Conservation (phyloP, 2,329 filamentous ascomycete species). For the Balansia obtecta region DNA sequence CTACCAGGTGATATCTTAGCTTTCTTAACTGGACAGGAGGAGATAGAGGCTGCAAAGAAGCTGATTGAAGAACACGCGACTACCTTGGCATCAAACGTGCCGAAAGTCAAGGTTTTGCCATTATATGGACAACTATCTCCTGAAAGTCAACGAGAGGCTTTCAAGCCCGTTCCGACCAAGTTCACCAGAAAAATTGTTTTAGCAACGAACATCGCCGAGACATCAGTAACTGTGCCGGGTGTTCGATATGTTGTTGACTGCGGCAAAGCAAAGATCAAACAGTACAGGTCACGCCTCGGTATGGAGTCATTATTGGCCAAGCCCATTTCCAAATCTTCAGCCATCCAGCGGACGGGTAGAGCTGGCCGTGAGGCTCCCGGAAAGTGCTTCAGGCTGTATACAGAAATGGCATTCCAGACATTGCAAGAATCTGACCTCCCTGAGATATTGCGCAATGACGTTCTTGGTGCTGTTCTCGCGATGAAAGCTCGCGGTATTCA, state of each 20-base stretch:
- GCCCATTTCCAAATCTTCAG: constrained; percentile 84
- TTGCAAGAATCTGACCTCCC: constrained; percentile 67
- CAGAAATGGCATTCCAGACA: constrained; percentile 58
- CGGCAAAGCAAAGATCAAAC: constrained; percentile 88
- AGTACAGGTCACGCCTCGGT: constrained; percentile 72
- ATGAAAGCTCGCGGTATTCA: constrained; percentile 88
- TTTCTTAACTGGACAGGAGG: constrained; percentile 86
- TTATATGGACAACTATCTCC: constrained; percentile 86
- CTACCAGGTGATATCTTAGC: constrained; percentile 90
- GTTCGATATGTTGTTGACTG: constrained; percentile 86
- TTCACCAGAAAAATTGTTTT: constrained; percentile 80
- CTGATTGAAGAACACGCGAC: constrained; percentile 69
- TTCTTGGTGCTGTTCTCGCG: constrained; percentile 73
- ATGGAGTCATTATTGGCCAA: constrained; percentile 86
- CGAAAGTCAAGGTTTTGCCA: constrained; percentile 60
- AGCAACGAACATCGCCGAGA: constrained; percentile 97
- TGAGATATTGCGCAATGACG: constrained; percentile 83
- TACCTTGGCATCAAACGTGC: constrained; percentile 61
- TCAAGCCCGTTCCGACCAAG: constrained; percentile 58
- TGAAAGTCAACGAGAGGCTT: constrained; percentile 74
- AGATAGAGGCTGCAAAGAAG: constrained; percentile 71
- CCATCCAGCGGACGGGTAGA: constrained; percentile 81
- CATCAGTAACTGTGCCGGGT: constrained; percentile 88
- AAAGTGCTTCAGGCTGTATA: constrained; percentile 83
- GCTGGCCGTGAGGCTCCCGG: constrained; percentile 86